Conservation (phyloP, 257 asterid species). For the Solanum habrochaites region DNA sequence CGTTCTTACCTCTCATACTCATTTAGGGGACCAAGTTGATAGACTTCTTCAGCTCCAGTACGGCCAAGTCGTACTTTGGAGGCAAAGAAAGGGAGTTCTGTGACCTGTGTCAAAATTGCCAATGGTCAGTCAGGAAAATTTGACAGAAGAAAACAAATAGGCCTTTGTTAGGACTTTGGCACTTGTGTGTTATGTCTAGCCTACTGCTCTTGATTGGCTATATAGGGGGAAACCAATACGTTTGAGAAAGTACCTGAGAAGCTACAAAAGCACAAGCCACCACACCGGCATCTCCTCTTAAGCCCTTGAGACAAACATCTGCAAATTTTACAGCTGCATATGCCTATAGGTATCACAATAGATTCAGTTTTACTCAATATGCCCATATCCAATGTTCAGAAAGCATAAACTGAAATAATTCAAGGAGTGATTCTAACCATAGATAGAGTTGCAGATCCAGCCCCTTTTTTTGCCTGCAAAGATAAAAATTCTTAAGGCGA, state of each 20-base stretch:
- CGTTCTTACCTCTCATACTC: slow-evolving; percentile 63
- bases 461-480: slow-evolving; percentile 91
- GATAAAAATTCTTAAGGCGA: background rate
- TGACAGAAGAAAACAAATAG: background rate
- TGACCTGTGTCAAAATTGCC: slow-evolving; percentile 43
- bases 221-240: background rate
- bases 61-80: slow-evolving; percentile 80
- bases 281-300: slow-evolving; percentile 82
- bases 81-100: slow-evolving; percentile 94
- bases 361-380: background rate
- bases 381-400: background rate
- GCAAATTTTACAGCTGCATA: slow-evolving; percentile 95
- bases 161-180: background rate
- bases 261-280: slow-evolving; percentile 79
- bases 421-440: slow-evolving; percentile 40
- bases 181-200: background rate
- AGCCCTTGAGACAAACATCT: slow-evolving; percentile 78
- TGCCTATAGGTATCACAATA: slow-evolving; percentile 35
- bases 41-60: slow-evolving; percentile 76
- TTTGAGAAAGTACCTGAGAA: slow-evolving; percentile 54
- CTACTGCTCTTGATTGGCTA: background rate
- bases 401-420: background rate
- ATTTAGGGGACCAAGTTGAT: slow-evolving; percentile 73
- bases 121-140: background rate
- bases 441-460: slow-evolving; percentile 98